These are phyloP conservation scores for Xylaria nigripes DNA, from an alignment of 495 filamentous ascomycete genomes.

Conservation along the genomic window DNA sequence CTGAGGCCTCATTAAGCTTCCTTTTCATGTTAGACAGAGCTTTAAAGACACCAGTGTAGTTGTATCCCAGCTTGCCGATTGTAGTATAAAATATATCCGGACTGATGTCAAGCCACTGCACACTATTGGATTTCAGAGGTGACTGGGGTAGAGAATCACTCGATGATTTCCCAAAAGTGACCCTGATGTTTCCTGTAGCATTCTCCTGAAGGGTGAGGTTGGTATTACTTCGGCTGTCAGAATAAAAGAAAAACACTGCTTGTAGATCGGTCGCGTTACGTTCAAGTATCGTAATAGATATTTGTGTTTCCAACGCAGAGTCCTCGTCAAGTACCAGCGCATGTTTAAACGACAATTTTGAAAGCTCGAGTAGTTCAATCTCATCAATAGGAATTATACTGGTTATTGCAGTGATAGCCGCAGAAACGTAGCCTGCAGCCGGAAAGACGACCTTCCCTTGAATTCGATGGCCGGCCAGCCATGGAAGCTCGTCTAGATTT, in stretches of 20 bases:
- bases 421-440: slow-evolving; percentile 42
- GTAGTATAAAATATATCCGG: slow-evolving; percentile 12
- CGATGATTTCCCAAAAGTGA: slow-evolving; percentile 9
- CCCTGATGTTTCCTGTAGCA: slow-evolving; percentile 4
- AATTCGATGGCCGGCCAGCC: slow-evolving; percentile 38
- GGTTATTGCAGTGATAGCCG: slow-evolving; percentile 37
- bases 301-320: slow-evolving; percentile 13
- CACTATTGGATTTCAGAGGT: slow-evolving; percentile 10
- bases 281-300: slow-evolving; percentile 10
- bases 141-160: slow-evolving; percentile 6
- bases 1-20: slow-evolving; percentile 2
- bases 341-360: slow-evolving; percentile 10
- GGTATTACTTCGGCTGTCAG: background rate
- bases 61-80: slow-evolving; percentile 12
- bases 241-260: slow-evolving; percentile 14
- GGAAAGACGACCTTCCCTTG: slow-evolving; percentile 43
- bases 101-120: slow-evolving; percentile 10
- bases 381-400: background rate
- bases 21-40: slow-evolving; percentile 1
- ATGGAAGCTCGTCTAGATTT: slow-evolving; percentile 30
- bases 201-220: slow-evolving; percentile 20
- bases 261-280: background rate
- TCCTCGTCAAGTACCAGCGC: slow-evolving; percentile 14
- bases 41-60: slow-evolving; percentile 10
- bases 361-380: slow-evolving; percentile 15